Evolutionary conservation across 2,329 filamentous ascomycete species (phyloP), one percentile per base, ranked within the genome.

Genomic region (Venturia aucupariae): DNA sequence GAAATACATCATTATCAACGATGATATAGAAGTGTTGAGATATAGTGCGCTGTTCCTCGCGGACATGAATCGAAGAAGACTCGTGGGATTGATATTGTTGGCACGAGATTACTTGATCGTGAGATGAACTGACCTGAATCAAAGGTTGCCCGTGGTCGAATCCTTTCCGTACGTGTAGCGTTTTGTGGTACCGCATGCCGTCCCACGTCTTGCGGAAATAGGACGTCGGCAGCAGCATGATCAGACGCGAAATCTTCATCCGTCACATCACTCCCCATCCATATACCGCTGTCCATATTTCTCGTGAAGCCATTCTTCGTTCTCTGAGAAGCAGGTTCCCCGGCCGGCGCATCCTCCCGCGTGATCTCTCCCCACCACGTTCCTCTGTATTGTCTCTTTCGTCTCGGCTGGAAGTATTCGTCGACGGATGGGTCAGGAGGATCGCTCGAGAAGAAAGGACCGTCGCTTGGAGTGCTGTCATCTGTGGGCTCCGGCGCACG

Each of bases 381-480:
- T 4, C 88, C 88, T 54, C 84, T 76, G 67, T 87, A 86, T 60
- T 83, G 81, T 69, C 79, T 81, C 76, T 89, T 90, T 66, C 82
- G 81, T 67, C 81, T 79, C 32, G 80, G 77, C 0, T 79, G 80
- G 60, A 82, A 76, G 70, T 89, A 89, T 69, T 87, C 87, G 3
- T 68, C 68, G 60, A 86, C 73, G 1, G 83, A 82, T 2, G 85
- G 85, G 65, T 89, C 87, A 7, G 72, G 72, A 2, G 68, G 69
- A 66, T 90, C 88, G 72, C 85, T 87, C 4, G 86, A 90, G 74
- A 90, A 90, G 32, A 90, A 73, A 60, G 85, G 82, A 3, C 87
- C 86, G 70, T 90, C 88, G 71, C 88, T 60, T 17, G 63, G 57
- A 17, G 63, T 60, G 24, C 39, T 61, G 42, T 61, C 63, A 2